These are phyloP conservation scores for Cordyceps tenuipes DNA, from an alignment of 2,329 filamentous ascomycete species.

Conservation along the genomic window DNA sequence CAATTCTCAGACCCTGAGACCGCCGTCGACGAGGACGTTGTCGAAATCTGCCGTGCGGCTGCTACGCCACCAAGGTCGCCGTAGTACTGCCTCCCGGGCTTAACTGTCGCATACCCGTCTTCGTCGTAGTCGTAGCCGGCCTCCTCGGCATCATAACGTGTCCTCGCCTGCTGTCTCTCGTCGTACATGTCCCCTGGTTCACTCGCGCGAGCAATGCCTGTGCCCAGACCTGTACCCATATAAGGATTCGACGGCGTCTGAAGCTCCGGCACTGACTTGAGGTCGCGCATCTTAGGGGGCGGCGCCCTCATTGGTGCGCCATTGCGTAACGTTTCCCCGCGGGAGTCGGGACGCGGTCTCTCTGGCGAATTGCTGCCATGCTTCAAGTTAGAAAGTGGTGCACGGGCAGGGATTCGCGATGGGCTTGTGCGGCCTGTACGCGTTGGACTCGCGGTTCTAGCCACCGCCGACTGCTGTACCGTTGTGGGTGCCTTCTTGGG, in stretches of 20 bases:
- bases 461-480: conserved; percentile 17
- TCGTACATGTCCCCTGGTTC: conserved; percentile 83
- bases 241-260: conserved; percentile 43
- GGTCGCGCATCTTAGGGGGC: conserved; percentile 87
- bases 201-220: conserved; percentile 51
- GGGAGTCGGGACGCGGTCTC: conserved; percentile 42
- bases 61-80: conserved; percentile 29
- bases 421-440: conserved; percentile 25
- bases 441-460: conserved; percentile 11
- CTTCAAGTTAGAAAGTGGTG: conserved; percentile 60
- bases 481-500: conserved; percentile 22
- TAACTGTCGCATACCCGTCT: conserved; percentile 34
- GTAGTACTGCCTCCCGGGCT: conserved; percentile 22
- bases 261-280: conserved; percentile 46
- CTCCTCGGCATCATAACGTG: conserved; percentile 32
- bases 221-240: conserved; percentile 37
- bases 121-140: conserved; percentile 28
- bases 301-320: conserved; percentile 57
- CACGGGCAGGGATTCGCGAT: conserved; percentile 57
- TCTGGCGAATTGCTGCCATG: conserved; percentile 76
- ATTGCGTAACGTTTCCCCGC: conserved; percentile 40
- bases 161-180: conserved; percentile 39
- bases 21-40: conserved; percentile 66
- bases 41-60: conserved; percentile 49
- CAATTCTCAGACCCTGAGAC: conserved; percentile 89